Percentiles rank a stretch among this genome's conserved stretches.
Conservation (phyloP, 2,329 filamentous ascomycete species). For the Aspergillus fijiensis region DNA sequence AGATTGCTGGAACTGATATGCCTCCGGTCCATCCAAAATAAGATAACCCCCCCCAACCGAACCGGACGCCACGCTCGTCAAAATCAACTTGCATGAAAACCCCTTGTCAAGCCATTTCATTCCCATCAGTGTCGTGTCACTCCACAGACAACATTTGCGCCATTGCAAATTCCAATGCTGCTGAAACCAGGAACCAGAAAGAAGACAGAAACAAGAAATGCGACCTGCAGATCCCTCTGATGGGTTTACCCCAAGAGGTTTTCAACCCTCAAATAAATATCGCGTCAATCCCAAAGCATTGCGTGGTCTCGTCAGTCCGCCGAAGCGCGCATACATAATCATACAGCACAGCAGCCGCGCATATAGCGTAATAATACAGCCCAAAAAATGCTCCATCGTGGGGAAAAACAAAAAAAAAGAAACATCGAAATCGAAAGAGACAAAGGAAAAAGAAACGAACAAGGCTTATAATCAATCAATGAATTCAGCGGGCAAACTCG, state of each 20-base stretch:
- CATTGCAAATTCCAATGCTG: neutral
- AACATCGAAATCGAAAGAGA: conserved; percentile 4
- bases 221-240: no score
- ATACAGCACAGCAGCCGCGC: conserved; percentile 27
- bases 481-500: conserved; percentile 27
- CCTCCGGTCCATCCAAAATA: neutral
- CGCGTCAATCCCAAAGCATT: conserved; percentile 7
- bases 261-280: neutral
- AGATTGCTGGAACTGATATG: neutral
- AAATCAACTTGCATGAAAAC: neutral
- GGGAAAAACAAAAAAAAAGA: neutral
- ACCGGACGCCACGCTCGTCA: neutral
- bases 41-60: neutral
- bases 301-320: conserved; percentile 18
- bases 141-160: neutral
- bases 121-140: neutral
- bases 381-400: conserved; percentile 6
- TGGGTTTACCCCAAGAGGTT: no score
- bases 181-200: neutral
- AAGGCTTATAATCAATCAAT: neutral
- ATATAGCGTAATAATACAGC: conserved; percentile 31
- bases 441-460: neutral
- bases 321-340: conserved; percentile 20
- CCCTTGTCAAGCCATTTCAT: neutral
- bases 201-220: neutral